phyloP scores from a whole-genome alignment of 2,329 filamentous ascomycete species.

The Exophiala alcalophila region DNA sequence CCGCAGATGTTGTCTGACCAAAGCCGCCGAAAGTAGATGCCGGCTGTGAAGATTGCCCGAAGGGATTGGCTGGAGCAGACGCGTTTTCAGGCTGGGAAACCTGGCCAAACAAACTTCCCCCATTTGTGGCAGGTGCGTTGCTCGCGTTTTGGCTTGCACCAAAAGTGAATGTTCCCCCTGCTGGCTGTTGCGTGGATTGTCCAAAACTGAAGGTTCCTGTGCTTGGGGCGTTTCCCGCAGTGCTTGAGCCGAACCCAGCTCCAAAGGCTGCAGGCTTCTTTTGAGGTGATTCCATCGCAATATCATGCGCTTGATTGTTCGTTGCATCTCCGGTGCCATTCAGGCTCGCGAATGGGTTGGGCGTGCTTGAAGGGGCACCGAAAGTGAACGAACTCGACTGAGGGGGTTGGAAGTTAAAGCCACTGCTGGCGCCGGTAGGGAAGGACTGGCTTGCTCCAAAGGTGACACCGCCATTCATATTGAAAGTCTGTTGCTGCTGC shows the following conservation, averaged over 20 bases:
- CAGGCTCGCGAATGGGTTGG: conserved; percentile 27
- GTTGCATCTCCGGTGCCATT: conserved; percentile 20
- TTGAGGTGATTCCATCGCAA: conserved; percentile 28
- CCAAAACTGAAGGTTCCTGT: conserved; percentile 25
- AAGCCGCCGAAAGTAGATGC: conserved; percentile 23
- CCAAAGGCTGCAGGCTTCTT: conserved; percentile 23
- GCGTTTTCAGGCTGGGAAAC: conserved; percentile 9
- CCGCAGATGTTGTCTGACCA: conserved; percentile 11
- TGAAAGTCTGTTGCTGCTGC: conserved; percentile 19
- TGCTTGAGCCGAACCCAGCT: conserved; percentile 19
- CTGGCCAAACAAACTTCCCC: conserved; percentile 16
- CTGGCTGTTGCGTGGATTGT: conserved; percentile 17
- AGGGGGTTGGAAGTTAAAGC: conserved; percentile 26
- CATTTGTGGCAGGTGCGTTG: conserved; percentile 6
- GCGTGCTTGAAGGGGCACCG: conserved; percentile 14
- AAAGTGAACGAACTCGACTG: conserved; percentile 28
- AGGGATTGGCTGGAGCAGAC: conserved; percentile 15
- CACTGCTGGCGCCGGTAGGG: conserved; percentile 15
- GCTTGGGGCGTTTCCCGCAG: conserved; percentile 3
- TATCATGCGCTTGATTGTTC: conserved; percentile 16
- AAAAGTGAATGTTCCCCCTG: conserved; percentile 13
- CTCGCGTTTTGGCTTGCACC: conserved; percentile 12
- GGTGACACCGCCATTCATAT: conserved; percentile 16
- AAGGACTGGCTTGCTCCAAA: conserved; percentile 24
- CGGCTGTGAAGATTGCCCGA: conserved; percentile 20